A percentile compares a stretch with the other conserved stretches of the same genome.
phyloP scores from a whole-genome alignment of 208 protist genomes.

The Phytomonas sp. region DNA sequence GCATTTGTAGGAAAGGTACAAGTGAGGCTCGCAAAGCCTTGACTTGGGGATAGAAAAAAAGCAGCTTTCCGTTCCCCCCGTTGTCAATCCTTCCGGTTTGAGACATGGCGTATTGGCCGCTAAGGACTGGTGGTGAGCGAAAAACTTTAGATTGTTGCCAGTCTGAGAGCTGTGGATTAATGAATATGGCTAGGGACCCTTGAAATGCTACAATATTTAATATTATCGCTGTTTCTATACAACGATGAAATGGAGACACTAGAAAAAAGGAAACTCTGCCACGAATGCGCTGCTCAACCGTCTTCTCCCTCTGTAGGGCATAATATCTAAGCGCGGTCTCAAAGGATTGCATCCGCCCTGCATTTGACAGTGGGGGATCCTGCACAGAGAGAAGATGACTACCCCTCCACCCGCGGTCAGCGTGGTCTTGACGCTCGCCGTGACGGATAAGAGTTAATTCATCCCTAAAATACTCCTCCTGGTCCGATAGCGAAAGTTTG shows the following conservation, averaged over 20 bases:
- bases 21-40: slow-evolving; percentile 36
- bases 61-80: slow-evolving; percentile 9
- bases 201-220: slow-evolving; percentile 73
- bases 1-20: slow-evolving; percentile 38
- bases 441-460: slow-evolving; percentile 63
- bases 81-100: not conserved
- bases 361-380: slow-evolving; percentile 75
- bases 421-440: slow-evolving; percentile 76
- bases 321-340: slow-evolving; percentile 69
- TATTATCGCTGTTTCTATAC: slow-evolving; percentile 71
- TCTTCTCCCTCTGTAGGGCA: slow-evolving; percentile 28
- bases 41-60: slow-evolving; percentile 25
- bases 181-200: slow-evolving; percentile 57
- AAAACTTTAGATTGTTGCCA: slow-evolving; percentile 76
- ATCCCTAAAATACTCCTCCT: slow-evolving; percentile 36
- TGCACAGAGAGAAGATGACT: slow-evolving; percentile 41
- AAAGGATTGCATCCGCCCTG: slow-evolving; percentile 61
- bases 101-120: slow-evolving; percentile 32
- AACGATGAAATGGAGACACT: slow-evolving; percentile 76
- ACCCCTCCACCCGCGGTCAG: slow-evolving; percentile 52
- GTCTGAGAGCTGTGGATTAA: slow-evolving; percentile 68
- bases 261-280: slow-evolving; percentile 61
- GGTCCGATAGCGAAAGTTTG: slow-evolving; percentile 16
- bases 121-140: slow-evolving; percentile 40
- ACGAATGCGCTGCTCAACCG: slow-evolving; percentile 44